Base-by-base conservation (phyloP, 2,329 filamentous ascomycete species). In the Camillea tinctor region DNA sequence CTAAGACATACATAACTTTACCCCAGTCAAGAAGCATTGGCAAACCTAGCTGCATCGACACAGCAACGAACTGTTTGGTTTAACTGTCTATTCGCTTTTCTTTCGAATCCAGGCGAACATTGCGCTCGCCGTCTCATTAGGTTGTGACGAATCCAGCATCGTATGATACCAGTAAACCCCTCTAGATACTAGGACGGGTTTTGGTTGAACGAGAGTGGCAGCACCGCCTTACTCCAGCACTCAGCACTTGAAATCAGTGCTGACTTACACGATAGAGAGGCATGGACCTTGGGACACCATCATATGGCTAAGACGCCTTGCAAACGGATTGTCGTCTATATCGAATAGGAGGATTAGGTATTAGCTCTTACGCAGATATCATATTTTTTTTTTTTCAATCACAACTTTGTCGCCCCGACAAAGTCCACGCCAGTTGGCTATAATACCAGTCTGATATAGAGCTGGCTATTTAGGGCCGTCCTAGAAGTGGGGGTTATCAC, bases 1-100 rank as follows among this genome's bases (percentile, higher is more conserved):
- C 58, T 64, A 58, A 71, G 65, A 71, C 69, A 69, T 36, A 52
- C 57, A 48, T 60, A 60, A 36, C 9, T n/a, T n/a, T n/a, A 50
- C 49, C 49, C 22, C 21, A 23, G 50, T 54, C 61, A 58, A 66
- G 64, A 66, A 54, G 17, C 67, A 68, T 58, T 62, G 49, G 57
- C 26, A 59, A 64, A 52, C 40, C 57, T 61, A 36, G 62, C n/a
- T 65, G 56, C 51, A 60, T 61, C 62, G 56, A 62, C 54, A 59
- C 50, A 44, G 58, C 52, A 44, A 51, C 49, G 44, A 56, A 52
- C 49, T 52, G 52, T 53, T 50, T 51, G 50, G 50, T 49, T n/a
- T n/a, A n/a, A n/a, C n/a, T 57, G 52, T 50, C 44, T 40, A 30
- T 26, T 51, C 52, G 9, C 52, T 22, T 55, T 36, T 54, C 21